These are phyloP conservation scores for Clonostachys solani DNA, from an alignment of 2,329 filamentous ascomycete species.

Conservation along the genomic window DNA sequence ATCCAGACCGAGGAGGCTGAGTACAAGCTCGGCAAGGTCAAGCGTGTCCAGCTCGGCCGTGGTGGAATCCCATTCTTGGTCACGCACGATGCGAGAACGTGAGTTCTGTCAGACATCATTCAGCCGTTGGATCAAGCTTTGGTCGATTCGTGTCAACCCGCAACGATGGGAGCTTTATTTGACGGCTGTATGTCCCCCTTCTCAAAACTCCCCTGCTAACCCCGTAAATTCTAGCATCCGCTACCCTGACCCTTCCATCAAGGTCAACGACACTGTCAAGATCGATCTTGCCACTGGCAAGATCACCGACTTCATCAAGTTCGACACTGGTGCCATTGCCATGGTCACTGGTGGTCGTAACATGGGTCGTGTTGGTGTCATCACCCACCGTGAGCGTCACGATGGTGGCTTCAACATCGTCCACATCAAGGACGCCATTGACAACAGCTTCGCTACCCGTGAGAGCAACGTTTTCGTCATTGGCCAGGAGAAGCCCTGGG, in stretches of 20 bases:
- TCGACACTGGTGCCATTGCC: constrained; percentile 96
- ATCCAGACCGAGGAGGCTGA: constrained; percentile 98
- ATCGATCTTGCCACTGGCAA: constrained; percentile 96
- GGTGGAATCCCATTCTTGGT: constrained; percentile 99
- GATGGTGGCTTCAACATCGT: constrained; percentile 99
- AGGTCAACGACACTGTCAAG: constrained; percentile 99
- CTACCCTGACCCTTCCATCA: constrained; percentile 97
- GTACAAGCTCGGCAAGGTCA: constrained; percentile 99
- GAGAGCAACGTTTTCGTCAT: constrained; percentile 99
- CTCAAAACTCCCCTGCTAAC: constrained; percentile 31
- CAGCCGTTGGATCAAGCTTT: constrained; percentile 99
- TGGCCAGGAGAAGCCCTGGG: constrained; percentile 97
- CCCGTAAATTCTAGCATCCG: constrained; percentile 68
- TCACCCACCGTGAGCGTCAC: constrained; percentile 99
- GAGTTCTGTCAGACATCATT: constrained; percentile 97
- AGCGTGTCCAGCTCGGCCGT: constrained; percentile 98
- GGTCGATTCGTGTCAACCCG: constrained; percentile 45
- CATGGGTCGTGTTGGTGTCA: constrained; percentile 99
- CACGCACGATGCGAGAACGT: constrained; percentile 99
- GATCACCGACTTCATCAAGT: constrained; percentile 97
- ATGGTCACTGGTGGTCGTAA: constrained; percentile 99
- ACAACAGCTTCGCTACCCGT: constrained; percentile 99
- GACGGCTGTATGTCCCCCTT: constrained; percentile 49
- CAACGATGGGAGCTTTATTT: constrained; percentile 27
- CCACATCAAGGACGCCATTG: constrained; percentile 99